Conservation (phyloP, 768 basidiomycete species). For the Amanita muscaria region DNA sequence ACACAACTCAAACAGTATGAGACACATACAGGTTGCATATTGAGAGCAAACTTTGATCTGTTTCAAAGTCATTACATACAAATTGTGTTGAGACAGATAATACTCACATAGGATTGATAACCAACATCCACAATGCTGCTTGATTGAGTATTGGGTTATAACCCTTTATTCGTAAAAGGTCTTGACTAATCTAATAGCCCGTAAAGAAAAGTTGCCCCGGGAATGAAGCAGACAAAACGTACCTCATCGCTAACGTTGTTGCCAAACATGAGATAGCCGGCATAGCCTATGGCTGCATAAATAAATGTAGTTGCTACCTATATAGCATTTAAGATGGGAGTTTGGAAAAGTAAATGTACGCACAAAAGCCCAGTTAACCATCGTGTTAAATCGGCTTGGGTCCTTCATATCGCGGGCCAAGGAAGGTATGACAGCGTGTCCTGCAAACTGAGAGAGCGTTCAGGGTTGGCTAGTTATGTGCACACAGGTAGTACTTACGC, state of each 20-base stretch:
- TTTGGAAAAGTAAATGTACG: constrained; percentile 18
- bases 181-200: constrained; percentile 62
- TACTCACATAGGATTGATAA: constrained; percentile 63
- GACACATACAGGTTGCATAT: constrained; percentile 62
- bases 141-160: constrained; percentile 67
- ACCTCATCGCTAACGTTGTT: constrained; percentile 74
- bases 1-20: neutral
- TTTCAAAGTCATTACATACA: neutral
- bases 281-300: constrained; percentile 61
- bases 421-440: constrained; percentile 88
- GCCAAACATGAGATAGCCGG: constrained; percentile 92
- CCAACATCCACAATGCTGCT: constrained; percentile 80
- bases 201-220: neutral
- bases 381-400: constrained; percentile 68
- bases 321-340: constrained; percentile 12
- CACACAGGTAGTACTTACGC: constrained; percentile 37
- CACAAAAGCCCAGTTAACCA: constrained; percentile 85
- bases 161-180: constrained; percentile 64
- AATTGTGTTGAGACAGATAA: neutral
- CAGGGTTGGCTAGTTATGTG: neutral
- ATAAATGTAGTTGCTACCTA: constrained; percentile 56
- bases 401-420: constrained; percentile 85
- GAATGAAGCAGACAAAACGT: constrained; percentile 12
- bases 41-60: constrained; percentile 84
- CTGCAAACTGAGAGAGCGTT: constrained; percentile 53